Evolutionary conservation across 2,329 filamentous ascomycete species (phyloP).

Genomic region (Sporothrix phasma): DNA sequence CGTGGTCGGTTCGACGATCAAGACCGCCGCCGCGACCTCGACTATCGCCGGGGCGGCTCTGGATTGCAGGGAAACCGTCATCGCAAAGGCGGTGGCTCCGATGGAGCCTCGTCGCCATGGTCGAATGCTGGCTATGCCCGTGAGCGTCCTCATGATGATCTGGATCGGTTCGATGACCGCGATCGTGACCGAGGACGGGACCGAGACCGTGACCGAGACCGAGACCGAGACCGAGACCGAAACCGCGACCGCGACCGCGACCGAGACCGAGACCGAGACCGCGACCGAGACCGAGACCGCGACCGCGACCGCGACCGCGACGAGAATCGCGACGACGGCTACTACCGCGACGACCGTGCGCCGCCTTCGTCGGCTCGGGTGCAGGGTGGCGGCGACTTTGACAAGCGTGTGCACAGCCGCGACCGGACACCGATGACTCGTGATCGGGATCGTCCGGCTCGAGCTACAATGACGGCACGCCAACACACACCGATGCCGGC

Average conservation of each 20-base stretch:
- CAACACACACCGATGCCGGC: background rate
- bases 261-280: background rate
- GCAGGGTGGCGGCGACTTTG: background rate
- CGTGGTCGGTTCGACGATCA: background rate
- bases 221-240: too few relatives aligned
- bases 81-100: background rate
- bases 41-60: background rate
- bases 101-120: background rate
- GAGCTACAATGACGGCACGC: background rate
- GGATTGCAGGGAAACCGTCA: background rate
- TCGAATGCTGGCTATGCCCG: background rate
- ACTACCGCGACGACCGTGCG: background rate
- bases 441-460: background rate
- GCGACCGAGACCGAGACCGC: background rate
- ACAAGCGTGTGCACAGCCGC: background rate
- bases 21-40: background rate
- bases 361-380: background rate
- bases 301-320: background rate
- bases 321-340: background rate
- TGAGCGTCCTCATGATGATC: background rate
- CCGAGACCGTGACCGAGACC: too few relatives aligned
- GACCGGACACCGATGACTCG: background rate
- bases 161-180: background rate
- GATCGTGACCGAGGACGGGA: background rate
- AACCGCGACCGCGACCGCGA: too few relatives aligned